phyloP scores from a whole-genome alignment of 2,329 filamentous ascomycete species.

The Moelleriella libera region DNA sequence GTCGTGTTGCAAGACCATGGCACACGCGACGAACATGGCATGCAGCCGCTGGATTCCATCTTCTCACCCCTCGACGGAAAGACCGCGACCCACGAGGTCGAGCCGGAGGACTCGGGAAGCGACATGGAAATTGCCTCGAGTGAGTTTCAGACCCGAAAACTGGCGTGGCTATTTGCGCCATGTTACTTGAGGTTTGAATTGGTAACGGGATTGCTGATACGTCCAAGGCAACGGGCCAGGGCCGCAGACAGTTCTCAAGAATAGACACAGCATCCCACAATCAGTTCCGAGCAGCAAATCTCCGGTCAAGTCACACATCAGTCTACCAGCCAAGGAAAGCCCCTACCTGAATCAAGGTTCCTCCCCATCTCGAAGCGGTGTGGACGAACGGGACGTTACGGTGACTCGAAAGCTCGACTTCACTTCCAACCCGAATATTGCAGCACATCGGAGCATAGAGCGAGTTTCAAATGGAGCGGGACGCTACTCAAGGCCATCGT shows the following conservation, averaged over 20 bases:
- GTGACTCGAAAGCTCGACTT: conserved; percentile 45
- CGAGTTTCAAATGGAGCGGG: conserved; percentile 12
- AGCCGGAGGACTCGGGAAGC: conserved; percentile 17
- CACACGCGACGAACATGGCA: conserved; percentile 76
- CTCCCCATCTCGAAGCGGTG: conserved; percentile 29
- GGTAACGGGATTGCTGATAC: not conserved
- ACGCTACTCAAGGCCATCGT: conserved; percentile 1
- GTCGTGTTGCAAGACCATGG: conserved; percentile 66
- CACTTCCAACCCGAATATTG: conserved; percentile 9
- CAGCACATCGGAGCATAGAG: conserved; percentile 3
- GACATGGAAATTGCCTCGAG: conserved; percentile 40
- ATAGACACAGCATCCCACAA: conserved; percentile 32
- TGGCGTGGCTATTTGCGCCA: not conserved
- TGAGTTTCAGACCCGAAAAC: conserved; percentile 13
- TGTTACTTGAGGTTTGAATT: not conserved
- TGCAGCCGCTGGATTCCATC: conserved; percentile 75
- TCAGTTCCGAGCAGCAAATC: conserved; percentile 37
- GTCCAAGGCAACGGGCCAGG: conserved; percentile 36
- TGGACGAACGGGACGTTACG: conserved; percentile 19
- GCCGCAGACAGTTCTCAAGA: conserved; percentile 36
- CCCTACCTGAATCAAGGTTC: conserved; percentile 40
- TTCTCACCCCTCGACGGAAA: conserved; percentile 72
- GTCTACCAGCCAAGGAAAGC: conserved; percentile 47
- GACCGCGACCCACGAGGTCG: conserved; percentile 13
- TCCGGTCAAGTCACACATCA: conserved; percentile 47